Evolutionary conservation across 257 asterid genomes (phyloP).

Genomic region (Przewalskia tangutica): DNA sequence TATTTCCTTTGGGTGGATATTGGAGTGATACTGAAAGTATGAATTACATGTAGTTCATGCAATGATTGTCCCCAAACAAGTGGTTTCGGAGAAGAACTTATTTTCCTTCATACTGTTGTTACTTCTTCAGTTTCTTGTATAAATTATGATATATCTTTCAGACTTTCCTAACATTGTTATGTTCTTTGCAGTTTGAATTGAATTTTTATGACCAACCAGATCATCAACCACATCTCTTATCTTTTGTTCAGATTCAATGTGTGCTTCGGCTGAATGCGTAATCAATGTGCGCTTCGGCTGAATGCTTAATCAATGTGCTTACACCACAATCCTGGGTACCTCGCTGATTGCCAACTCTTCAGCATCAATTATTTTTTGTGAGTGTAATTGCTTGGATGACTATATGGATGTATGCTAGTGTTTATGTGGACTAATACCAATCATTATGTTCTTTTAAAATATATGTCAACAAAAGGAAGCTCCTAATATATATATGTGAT

Average conservation of each 20-base stretch:
- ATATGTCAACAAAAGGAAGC: not conserved
- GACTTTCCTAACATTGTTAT: not conserved
- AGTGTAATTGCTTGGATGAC: conserved; percentile 4
- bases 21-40: too few species aligned
- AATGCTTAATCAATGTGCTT: conserved; percentile 69
- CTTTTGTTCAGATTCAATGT: conserved; percentile 54
- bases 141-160: not conserved
- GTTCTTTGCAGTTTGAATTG: conserved; percentile 54
- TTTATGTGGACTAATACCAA: not conserved
- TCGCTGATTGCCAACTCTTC: conserved; percentile 14
- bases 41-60: conserved; percentile 73
- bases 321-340: conserved; percentile 18
- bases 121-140: not conserved
- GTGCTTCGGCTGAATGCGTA: conserved; percentile 54
- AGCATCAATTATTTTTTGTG: conserved; percentile 20
- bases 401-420: not conserved
- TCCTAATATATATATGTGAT: not conserved
- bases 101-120: conserved; percentile 5
- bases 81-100: conserved; percentile 58
- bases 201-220: conserved; percentile 50
- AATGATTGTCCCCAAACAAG: conserved; percentile 60
- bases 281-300: conserved; percentile 34
- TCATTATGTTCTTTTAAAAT: too few species aligned
- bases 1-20: not conserved
- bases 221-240: conserved; percentile 61